These are phyloP conservation scores for Anthoceros angustus DNA, from an alignment of 225 moss, liverwort and hornwort species.

Conservation along the genomic window DNA sequence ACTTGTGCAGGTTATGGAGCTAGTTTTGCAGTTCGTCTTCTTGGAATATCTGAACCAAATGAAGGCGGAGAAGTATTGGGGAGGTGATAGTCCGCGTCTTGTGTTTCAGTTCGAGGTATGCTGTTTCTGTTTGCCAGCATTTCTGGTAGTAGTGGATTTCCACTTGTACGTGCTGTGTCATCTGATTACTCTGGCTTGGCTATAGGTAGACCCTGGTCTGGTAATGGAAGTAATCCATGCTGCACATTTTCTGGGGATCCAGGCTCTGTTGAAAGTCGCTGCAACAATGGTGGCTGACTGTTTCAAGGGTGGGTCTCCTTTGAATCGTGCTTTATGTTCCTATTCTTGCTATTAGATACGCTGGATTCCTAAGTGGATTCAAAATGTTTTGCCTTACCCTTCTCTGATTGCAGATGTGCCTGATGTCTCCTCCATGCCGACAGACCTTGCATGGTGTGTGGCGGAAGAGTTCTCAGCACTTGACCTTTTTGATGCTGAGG, in stretches of 20 bases:
- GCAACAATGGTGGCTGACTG: constrained; percentile 75
- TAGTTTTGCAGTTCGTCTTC: constrained; percentile 59
- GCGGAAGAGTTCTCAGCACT: constrained; percentile 57
- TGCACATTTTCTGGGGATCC: constrained; percentile 67
- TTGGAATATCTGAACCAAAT: constrained; percentile 56
- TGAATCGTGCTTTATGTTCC: background rate
- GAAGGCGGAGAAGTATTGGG: constrained; percentile 66
- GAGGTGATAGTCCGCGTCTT: constrained; percentile 50
- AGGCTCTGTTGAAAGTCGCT: constrained; percentile 51
- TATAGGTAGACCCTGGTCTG: constrained; percentile 55
- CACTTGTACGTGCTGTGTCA: background rate
- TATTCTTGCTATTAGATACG: background rate
- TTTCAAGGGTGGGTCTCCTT: constrained; percentile 33
- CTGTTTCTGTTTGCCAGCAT: constrained; percentile 1
- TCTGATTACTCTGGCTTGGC: background rate
- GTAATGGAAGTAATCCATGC: constrained; percentile 80
- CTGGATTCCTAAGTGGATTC: background rate
- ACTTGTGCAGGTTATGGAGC: constrained; percentile 58
- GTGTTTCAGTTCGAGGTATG: constrained; percentile 81
- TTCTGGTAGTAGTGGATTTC: background rate
- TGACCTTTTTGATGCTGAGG: constrained; percentile 70
- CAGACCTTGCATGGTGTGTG: constrained; percentile 75
- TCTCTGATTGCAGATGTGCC: constrained; percentile 37
- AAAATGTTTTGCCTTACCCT: background rate
- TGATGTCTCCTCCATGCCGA: constrained; percentile 63